Percentiles rank a stretch among this genome's conserved stretches.
phyloP scores from a whole-genome alignment of 2,329 filamentous ascomycete genomes.

The Sphaerulina musiva region DNA sequence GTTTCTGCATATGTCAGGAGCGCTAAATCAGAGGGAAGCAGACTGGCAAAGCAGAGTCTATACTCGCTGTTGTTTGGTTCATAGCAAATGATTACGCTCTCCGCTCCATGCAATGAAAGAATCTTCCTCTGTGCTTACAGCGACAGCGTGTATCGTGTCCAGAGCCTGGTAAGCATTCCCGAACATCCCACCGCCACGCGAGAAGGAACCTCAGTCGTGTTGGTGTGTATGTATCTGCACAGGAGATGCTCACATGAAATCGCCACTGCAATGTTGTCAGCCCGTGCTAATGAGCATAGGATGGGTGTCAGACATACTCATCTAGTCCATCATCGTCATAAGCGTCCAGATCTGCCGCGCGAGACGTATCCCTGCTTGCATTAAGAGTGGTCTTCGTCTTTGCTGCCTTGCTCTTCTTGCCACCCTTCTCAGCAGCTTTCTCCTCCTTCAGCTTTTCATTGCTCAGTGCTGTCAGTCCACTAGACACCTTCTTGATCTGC shows the following conservation, averaged over 20 bases:
- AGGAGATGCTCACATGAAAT: slow-evolving; percentile 11
- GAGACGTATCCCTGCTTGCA: slow-evolving; percentile 52
- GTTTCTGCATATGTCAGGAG: slow-evolving; percentile 2
- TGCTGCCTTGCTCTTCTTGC: slow-evolving; percentile 93
- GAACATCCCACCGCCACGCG: background rate
- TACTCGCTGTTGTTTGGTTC: slow-evolving; percentile 4
- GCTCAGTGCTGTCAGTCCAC: slow-evolving; percentile 75
- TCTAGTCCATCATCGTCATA: slow-evolving; percentile 78
- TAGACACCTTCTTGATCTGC: slow-evolving; percentile 94
- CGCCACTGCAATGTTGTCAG: slow-evolving; percentile 7
- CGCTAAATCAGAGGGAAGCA: slow-evolving; percentile 6
- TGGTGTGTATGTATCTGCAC: too few species aligned
- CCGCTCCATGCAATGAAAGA: background rate
- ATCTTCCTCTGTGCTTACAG: background rate
- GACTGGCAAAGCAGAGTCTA: slow-evolving; percentile 3
- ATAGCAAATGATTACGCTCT: background rate
- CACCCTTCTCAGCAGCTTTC: slow-evolving; percentile 86
- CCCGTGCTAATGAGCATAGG: background rate
- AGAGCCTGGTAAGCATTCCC: background rate
- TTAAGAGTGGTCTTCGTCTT: slow-evolving; percentile 89
- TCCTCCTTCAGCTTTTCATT: slow-evolving; percentile 99
- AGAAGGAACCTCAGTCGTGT: background rate
- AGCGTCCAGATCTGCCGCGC: slow-evolving; percentile 60
- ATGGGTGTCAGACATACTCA: slow-evolving; percentile 56
- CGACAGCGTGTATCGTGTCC: background rate